Evolutionary conservation across 2,329 filamentous ascomycete genomes (phyloP).

Genomic region (Trichoderma sp.): DNA sequence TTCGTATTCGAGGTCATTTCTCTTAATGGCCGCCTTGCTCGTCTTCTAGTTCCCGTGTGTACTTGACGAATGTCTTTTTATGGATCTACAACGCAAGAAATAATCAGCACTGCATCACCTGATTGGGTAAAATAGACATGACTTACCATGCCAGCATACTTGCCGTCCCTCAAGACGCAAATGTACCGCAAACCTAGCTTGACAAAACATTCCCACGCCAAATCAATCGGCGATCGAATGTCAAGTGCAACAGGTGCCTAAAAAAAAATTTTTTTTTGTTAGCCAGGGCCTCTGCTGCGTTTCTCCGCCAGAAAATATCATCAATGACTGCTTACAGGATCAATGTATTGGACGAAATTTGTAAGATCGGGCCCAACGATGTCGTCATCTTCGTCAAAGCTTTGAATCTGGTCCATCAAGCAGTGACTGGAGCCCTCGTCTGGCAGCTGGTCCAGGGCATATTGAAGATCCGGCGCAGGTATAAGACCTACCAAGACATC

Average conservation of each 20-base stretch:
- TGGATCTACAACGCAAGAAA: constrained; percentile 59
- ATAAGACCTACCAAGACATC: constrained; percentile 85
- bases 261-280: too few relatives aligned
- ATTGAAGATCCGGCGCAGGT: constrained; percentile 90
- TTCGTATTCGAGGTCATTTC: too few relatives aligned
- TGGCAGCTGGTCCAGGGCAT: constrained; percentile 79
- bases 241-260: constrained; percentile 85
- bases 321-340: constrained; percentile 62
- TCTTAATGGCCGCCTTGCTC: constrained; percentile 29
- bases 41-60: constrained; percentile 80
- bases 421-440: constrained; percentile 75
- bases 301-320: too few relatives aligned
- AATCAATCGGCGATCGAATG: constrained; percentile 84
- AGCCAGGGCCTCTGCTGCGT: not conserved
- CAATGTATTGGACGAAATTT: constrained; percentile 89
- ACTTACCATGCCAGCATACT: constrained; percentile 83
- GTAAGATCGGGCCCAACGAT: constrained; percentile 63
- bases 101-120: not conserved
- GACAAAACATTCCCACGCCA: constrained; percentile 95
- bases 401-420: constrained; percentile 73
- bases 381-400: constrained; percentile 65
- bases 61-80: constrained; percentile 96
- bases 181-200: constrained; percentile 92
- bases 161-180: constrained; percentile 81
- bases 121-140: not conserved